Evolutionary conservation across 768 basidiomycete species (phyloP).

Genomic region (Candolleomyces aberdarensis): DNA sequence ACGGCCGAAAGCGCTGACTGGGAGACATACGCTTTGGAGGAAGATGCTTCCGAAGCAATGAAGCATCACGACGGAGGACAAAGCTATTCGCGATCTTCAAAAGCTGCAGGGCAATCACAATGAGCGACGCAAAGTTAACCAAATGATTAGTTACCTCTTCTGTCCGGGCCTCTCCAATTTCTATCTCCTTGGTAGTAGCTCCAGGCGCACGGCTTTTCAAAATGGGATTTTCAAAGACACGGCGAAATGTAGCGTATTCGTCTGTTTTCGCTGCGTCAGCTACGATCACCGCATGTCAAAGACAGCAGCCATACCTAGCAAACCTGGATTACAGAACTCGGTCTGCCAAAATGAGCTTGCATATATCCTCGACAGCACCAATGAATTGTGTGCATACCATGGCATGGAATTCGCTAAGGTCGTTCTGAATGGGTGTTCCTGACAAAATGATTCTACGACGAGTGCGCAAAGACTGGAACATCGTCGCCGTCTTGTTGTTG

Average conservation of each 20-base stretch:
- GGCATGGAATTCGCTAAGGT: slow-evolving; percentile 90
- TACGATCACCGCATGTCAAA: background rate
- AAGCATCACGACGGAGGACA: slow-evolving; percentile 85
- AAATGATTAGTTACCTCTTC: slow-evolving; percentile 51
- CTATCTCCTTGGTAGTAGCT: slow-evolving; percentile 65
- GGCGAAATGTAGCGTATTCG: slow-evolving; percentile 71
- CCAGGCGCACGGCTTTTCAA: slow-evolving; percentile 80
- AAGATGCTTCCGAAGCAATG: slow-evolving; percentile 75
- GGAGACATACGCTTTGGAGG: slow-evolving; percentile 81
- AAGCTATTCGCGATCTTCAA: slow-evolving; percentile 77
- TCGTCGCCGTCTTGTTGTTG: slow-evolving; percentile 83
- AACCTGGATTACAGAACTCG: slow-evolving; percentile 91
- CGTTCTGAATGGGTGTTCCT: slow-evolving; percentile 97
- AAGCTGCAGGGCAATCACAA: slow-evolving; percentile 41
- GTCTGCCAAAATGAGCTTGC: slow-evolving; percentile 42
- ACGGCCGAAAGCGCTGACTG: background rate
- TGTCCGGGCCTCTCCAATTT: slow-evolving; percentile 74
- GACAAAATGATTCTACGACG: slow-evolving; percentile 83
- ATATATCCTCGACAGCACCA: background rate
- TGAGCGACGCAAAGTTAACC: too few species aligned
- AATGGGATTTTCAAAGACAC: slow-evolving; percentile 86
- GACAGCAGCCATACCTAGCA: slow-evolving; percentile 56
- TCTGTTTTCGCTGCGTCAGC: slow-evolving; percentile 38
- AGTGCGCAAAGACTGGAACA: slow-evolving; percentile 79
- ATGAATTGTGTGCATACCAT: slow-evolving; percentile 55